phyloP scores from a whole-genome alignment of 176 grass and related monocot genomes.

The Ensete glaucum region DNA sequence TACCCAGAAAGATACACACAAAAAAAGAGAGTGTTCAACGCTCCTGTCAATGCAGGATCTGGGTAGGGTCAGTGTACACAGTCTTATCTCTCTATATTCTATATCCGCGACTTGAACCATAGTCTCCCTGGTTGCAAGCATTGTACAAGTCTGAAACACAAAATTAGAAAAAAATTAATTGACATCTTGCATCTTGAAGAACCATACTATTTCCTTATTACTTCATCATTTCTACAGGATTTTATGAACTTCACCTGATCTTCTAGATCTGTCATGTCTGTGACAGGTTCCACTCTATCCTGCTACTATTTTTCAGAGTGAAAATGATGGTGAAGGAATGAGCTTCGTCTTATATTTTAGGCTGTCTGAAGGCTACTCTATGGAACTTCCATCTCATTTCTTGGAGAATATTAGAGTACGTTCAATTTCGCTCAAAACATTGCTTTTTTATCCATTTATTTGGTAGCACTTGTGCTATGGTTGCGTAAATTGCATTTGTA shows the following conservation, averaged over 20 bases:
- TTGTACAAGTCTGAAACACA: too few relatives aligned
- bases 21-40: too few relatives aligned
- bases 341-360: conserved; percentile 17
- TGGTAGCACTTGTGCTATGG: too few relatives aligned
- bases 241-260: background rate
- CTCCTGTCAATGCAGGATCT: too few relatives aligned
- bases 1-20: background rate
- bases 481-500: too few relatives aligned
- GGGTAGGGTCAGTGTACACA: too few relatives aligned
- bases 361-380: conserved; percentile 14
- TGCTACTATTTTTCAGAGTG: conserved; percentile 13
- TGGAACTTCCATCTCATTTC: conserved; percentile 16
- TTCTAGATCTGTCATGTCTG: background rate
- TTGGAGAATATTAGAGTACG: conserved; percentile 19
- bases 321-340: conserved; percentile 18
- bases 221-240: background rate
- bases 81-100: too few relatives aligned
- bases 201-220: background rate
- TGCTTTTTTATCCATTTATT: background rate
- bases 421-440: background rate
- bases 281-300: conserved; percentile 21
- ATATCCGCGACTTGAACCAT: too few relatives aligned
- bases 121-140: too few relatives aligned
- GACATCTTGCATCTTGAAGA: background rate
- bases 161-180: too few relatives aligned